A percentile compares a stretch with the other conserved stretches of the same genome.
These are phyloP conservation scores for Pythium monospermum DNA, from an alignment of 352 stramenopile genomes.

Conservation along the genomic window DNA sequence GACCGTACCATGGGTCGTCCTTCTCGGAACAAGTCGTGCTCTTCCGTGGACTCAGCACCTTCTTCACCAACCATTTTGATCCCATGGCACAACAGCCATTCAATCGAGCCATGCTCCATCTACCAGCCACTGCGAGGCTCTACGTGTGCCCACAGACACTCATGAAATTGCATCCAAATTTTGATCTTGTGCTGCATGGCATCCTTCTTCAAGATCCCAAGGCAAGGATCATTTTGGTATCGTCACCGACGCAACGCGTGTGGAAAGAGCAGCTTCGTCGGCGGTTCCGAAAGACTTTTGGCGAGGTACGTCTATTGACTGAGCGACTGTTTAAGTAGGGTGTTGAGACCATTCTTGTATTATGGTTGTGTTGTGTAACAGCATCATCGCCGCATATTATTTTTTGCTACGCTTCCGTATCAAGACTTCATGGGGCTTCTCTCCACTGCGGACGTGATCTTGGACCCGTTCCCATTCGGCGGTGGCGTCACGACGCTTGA, in stretches of 20 bases:
- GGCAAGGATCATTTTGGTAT: constrained; percentile 39
- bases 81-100: constrained; percentile 1
- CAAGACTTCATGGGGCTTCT: constrained; percentile 52
- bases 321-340: too few relatives aligned
- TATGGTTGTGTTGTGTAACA: constrained; percentile 1
- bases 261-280: constrained; percentile 49
- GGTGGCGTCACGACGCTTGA: constrained; percentile 83
- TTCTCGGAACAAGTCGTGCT: constrained; percentile 73
- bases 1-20: constrained; percentile 24
- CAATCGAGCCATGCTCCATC: constrained; percentile 29
- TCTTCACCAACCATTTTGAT: constrained; percentile 32
- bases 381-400: constrained; percentile 39
- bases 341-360: too few relatives aligned
- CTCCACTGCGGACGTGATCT: constrained; percentile 51
- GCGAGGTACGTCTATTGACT: constrained; percentile 25
- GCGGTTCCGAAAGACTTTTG: constrained; percentile 34
- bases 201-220: constrained; percentile 36
- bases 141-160: constrained; percentile 64
- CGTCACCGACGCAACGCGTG: constrained; percentile 36
- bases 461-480: constrained; percentile 84
- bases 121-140: constrained; percentile 37
- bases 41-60: constrained; percentile 58
- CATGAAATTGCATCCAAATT: constrained; percentile 59
- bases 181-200: constrained; percentile 36
- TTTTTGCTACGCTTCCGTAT: constrained; percentile 56